Evolutionary conservation across 83 land plant species (phyloP).

Genomic region (Larix sibirica): DNA sequence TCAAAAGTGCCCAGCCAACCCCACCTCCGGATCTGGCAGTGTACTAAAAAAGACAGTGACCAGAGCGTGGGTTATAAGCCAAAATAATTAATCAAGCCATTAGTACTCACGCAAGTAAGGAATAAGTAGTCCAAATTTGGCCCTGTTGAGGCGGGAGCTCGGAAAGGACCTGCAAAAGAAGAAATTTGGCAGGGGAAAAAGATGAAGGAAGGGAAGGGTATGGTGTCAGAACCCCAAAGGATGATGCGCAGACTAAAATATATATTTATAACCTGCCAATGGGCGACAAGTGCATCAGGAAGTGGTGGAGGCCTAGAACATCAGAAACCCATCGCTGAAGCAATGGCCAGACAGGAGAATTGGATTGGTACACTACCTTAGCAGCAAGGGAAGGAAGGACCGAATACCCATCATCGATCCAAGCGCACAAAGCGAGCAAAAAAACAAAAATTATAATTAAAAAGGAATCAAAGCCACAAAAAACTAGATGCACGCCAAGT

Average conservation of each 20-base stretch:
- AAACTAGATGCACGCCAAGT: constrained; percentile 10
- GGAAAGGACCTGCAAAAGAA: constrained; percentile 13
- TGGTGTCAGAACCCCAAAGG: constrained; percentile 3
- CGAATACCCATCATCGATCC: background rate
- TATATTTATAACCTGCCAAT: background rate
- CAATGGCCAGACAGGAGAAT: background rate
- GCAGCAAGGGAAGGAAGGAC: constrained; percentile 16
- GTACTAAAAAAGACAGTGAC: background rate
- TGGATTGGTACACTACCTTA: background rate
- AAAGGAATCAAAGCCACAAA: constrained; percentile 1
- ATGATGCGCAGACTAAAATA: background rate
- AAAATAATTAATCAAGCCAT: background rate
- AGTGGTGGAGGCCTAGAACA: background rate
- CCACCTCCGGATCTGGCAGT: background rate
- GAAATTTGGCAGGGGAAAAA: background rate
- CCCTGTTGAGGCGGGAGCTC: background rate
- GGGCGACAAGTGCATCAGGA: constrained; percentile 1
- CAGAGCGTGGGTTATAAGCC: background rate
- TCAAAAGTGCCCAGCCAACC: background rate
- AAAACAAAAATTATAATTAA: too few relatives aligned
- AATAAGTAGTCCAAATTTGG: too few relatives aligned
- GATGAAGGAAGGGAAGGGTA: constrained; percentile 2
- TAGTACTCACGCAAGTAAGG: too few relatives aligned
- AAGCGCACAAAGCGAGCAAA: background rate
- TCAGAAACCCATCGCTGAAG: background rate